These are phyloP conservation scores for Suillus discolor DNA, from an alignment of 768 basidiomycete species.

Conservation along the genomic window DNA sequence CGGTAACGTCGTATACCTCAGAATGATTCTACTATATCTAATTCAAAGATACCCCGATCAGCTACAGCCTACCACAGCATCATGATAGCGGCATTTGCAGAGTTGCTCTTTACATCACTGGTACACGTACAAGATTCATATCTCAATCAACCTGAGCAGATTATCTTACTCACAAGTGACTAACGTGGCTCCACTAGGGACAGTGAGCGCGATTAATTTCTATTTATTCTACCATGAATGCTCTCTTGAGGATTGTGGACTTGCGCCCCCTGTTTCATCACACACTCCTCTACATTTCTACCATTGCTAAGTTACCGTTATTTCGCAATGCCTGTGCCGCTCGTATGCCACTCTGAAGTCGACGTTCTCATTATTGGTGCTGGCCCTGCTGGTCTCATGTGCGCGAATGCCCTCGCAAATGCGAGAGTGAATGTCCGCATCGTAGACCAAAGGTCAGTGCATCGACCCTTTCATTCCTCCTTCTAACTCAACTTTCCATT, in stretches of 20 bases:
- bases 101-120: no score
- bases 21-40: no score
- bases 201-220: background rate
- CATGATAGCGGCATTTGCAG: no score
- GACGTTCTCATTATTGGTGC: slow-evolving; percentile 47
- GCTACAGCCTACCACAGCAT: no score
- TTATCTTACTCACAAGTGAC: no score
- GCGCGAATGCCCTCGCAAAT: slow-evolving; percentile 41
- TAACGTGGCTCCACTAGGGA: no score
- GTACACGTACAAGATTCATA: no score
- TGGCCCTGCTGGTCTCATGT: slow-evolving; percentile 46
- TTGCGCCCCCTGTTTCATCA: slow-evolving; percentile 8
- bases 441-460: slow-evolving; percentile 40
- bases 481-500: background rate
- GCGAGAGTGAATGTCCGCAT: slow-evolving; percentile 41
- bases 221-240: background rate
- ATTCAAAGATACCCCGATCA: no score
- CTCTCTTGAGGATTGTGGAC: background rate
- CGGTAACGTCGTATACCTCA: no score
- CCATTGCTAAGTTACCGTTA: background rate
- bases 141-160: no score
- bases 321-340: slow-evolving; percentile 6
- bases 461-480: background rate
- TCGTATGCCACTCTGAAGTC: slow-evolving; percentile 29
- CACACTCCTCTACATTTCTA: background rate